Base-by-base conservation (phyloP, 306 rosid species). In the Malus sieversii region DNA sequence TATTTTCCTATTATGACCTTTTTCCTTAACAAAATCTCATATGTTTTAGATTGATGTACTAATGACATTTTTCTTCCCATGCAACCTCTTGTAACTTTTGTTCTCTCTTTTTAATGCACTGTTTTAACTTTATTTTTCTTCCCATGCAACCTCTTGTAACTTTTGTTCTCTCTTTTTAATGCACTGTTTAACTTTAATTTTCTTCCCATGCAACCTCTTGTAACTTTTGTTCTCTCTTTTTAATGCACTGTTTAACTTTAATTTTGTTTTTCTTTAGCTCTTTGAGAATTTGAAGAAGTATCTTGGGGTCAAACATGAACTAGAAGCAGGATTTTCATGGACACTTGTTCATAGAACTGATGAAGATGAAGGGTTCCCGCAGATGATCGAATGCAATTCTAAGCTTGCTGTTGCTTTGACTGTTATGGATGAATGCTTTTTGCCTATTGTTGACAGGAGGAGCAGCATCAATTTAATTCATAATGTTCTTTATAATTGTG, bases 391-490 rank as follows among this genome's bases (percentile, higher is more conserved):
- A 77, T 82, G 94, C 87, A 92, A 96, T 82, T 90, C 99, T 66
- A 96, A 89, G 92, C 90, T 96, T 64, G 98, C 98, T 78, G 88
- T 96, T 84, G 99, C 96, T 42, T 86, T 86, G 81, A 85, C 92
- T 73, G 96, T 96, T 82, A 90, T 96, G 99, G 96, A 96, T 71
- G 99, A 96, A 82, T 96, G 99, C 71, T 96, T 92, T 87, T 85
- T 96, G 85, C 98, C 98, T 5, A 84, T 92, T 84, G 86, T 92
- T 85, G 99, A 96, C 81, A 77, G 98, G 79, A 90, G 99, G 87
- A 96, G 98, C 78, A 96, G 99, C 75, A 86, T 96, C 86, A 96
- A 88, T 81, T 59, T 92, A 84, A 92, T 96, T 78, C 96, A 83
- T 71, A 92, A 92, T 79, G 91, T 90, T 83, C 87, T 96, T 66